These are phyloP conservation scores for Raffaelea ambrosiae DNA, from an alignment of 2,329 filamentous ascomycete genomes.

Conservation along the genomic window DNA sequence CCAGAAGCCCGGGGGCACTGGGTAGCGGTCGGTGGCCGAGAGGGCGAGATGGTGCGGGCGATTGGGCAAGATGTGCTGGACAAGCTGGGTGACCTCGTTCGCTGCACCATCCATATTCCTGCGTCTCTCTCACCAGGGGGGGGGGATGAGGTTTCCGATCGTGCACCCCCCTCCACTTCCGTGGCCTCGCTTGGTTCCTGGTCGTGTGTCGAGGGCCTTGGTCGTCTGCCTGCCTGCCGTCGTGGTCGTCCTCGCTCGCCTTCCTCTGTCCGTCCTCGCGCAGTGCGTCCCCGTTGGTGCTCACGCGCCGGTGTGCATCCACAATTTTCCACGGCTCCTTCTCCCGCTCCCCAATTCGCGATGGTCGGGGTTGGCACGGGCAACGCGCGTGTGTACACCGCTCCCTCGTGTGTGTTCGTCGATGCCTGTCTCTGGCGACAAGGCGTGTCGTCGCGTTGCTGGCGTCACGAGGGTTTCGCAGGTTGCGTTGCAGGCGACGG, in stretches of 20 bases:
- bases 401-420: too few species aligned
- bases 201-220: neutral
- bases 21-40: slow-evolving; percentile 38
- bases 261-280: neutral
- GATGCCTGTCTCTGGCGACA: too few species aligned
- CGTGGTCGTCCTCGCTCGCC: neutral
- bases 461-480: too few species aligned
- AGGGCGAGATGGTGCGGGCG: slow-evolving; percentile 40
- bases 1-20: slow-evolving; percentile 33
- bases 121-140: neutral
- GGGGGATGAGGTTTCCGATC: neutral
- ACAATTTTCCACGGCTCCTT: slow-evolving; percentile 1
- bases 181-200: neutral
- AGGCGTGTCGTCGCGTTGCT: too few species aligned
- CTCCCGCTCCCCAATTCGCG: too few species aligned
- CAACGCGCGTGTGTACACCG: too few species aligned
- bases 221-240: neutral
- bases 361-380: too few species aligned
- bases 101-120: slow-evolving; percentile 17
- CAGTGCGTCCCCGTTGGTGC: neutral
- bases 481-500: neutral
- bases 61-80: slow-evolving; percentile 15
- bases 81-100: slow-evolving; percentile 15
- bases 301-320: slow-evolving; percentile 3
- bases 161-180: slow-evolving; percentile 3